phyloP scores from a whole-genome alignment of 1,139 yeast species.

The Scheffersomyces parashehatae region DNA sequence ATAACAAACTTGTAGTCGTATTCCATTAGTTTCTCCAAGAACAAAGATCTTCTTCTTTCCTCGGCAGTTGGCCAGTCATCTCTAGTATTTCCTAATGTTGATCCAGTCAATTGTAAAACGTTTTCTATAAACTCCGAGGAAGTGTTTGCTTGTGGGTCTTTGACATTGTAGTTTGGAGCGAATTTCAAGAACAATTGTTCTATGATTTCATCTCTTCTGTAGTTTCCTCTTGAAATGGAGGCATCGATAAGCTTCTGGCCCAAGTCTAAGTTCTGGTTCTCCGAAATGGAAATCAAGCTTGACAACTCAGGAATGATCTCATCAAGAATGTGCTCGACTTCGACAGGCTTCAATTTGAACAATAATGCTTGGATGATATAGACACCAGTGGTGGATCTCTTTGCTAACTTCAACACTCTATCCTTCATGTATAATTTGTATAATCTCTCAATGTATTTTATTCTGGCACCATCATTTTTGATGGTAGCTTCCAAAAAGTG shows the following conservation, averaged over 20 bases:
- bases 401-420: slow-evolving; percentile 68
- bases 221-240: slow-evolving; percentile 58
- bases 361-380: slow-evolving; percentile 75
- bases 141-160: slow-evolving; percentile 35
- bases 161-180: slow-evolving; percentile 46
- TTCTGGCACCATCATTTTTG: slow-evolving; percentile 60
- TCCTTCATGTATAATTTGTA: slow-evolving; percentile 73
- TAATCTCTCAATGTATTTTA: slow-evolving; percentile 68
- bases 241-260: slow-evolving; percentile 71
- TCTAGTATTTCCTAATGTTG: slow-evolving; percentile 77
- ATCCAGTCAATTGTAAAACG: slow-evolving; percentile 59
- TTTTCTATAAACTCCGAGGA: slow-evolving; percentile 61
- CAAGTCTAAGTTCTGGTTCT: slow-evolving; percentile 64
- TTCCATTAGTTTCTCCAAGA: slow-evolving; percentile 68
- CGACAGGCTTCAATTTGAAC: slow-evolving; percentile 58
- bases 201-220: slow-evolving; percentile 65
- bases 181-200: slow-evolving; percentile 59
- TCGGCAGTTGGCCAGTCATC: slow-evolving; percentile 94
- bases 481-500: slow-evolving; percentile 81
- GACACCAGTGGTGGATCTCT: slow-evolving; percentile 78
- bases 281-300: slow-evolving; percentile 52
- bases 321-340: slow-evolving; percentile 65
- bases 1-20: slow-evolving; percentile 62
- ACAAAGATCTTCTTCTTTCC: slow-evolving; percentile 77
- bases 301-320: slow-evolving; percentile 68